These are phyloP conservation scores for Nicotiana undulata DNA, from an alignment of 257 asterid species.

Conservation along the genomic window DNA sequence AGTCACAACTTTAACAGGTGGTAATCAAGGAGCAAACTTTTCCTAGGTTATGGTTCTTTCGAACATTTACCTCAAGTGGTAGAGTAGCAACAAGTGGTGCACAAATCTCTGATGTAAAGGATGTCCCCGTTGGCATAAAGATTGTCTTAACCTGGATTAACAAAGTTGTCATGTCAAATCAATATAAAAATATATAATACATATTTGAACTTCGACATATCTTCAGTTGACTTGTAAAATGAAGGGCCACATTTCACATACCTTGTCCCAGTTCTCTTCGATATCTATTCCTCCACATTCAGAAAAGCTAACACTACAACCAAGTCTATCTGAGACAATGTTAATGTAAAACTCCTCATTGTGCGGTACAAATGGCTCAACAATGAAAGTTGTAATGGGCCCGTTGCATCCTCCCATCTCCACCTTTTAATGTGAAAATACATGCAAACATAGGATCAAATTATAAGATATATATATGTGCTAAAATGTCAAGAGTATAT, in stretches of 20 bases:
- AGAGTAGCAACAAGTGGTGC: slow-evolving; percentile 91
- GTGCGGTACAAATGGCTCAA: slow-evolving; percentile 88
- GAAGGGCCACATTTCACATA: slow-evolving; percentile 4
- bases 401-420: slow-evolving; percentile 96
- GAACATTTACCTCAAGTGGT: slow-evolving; percentile 65
- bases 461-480: not conserved
- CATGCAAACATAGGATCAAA: not conserved
- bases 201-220: not conserved
- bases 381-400: slow-evolving; percentile 85
- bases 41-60: not conserved
- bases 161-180: not conserved
- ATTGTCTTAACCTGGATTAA: slow-evolving; percentile 64
- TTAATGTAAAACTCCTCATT: slow-evolving; percentile 72
- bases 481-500: not conserved
- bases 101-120: slow-evolving; percentile 58
- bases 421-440: slow-evolving; percentile 34
- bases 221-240: not conserved
- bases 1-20: not conserved
- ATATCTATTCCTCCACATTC: slow-evolving; percentile 93
- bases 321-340: slow-evolving; percentile 86
- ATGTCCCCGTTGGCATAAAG: slow-evolving; percentile 51
- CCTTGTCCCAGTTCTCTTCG: slow-evolving; percentile 98
- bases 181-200: not conserved
- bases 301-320: slow-evolving; percentile 86
- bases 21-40: not conserved